Evolutionary conservation across 1,284 basidiomycete species (phyloP), one percentile per base, ranked within the genome.

Genomic region (Coniferiporia weirii): DNA sequence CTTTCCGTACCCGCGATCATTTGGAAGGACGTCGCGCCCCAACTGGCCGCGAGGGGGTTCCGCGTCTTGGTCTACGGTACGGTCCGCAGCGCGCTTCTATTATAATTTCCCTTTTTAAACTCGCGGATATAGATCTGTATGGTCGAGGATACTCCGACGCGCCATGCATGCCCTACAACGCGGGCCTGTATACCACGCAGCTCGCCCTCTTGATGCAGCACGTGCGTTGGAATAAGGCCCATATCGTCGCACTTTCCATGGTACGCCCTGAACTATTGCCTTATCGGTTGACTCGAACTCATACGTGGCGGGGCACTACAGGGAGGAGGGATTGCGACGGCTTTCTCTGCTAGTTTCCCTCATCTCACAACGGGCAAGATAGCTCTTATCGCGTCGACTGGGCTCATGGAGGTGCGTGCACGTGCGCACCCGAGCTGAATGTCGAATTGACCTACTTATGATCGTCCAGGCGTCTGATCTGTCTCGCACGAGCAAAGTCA

Each of bases 91-190:
- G 49, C 43, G 43, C 45, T 36, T 22, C 27, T 51, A 51, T 5
- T 20, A 7, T 34, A 49, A 40, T 35, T 48, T 43, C 15, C n/a
- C 13, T 9, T 47, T 10, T 48, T 35, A n/a, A 34, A 15, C 0
- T 17, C 49, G 22, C 32, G 22, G 12, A 15, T 44, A 13, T 63
- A 89, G 89, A 91, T 72, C 74, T 91, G 13, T 91, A 89, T 61
- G 89, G 89, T 13, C 79, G 89, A 38, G 89, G 89, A 8, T 91
- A 91, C 69, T 87, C 87, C 0, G 89, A 89, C 63, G 87, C 87
- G 1, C 89, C 87, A 0, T 77, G 82, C 35, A 79, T 78, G 5
- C 79, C 77, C 1, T 89, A 91, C 68, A 79, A 87, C 63, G 72
- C 78, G 1, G 71, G 74, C 2, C 74, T 91, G 4, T 87, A 87